Evolutionary conservation across 768 basidiomycete species (phyloP).

Genomic region (Asterophora parasitica): DNA sequence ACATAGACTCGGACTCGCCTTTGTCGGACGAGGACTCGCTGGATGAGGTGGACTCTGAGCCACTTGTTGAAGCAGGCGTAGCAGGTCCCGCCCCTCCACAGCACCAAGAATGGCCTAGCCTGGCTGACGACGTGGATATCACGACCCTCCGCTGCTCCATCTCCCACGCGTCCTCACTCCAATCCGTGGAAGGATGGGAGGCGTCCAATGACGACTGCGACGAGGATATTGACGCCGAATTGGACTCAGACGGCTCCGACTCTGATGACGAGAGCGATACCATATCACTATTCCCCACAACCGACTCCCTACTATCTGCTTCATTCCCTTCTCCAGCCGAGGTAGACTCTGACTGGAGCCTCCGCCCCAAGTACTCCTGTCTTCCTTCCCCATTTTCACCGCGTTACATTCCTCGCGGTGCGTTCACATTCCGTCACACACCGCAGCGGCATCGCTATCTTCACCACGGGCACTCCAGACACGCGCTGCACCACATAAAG

Average conservation of each 20-base stretch:
- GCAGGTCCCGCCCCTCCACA: constrained; percentile 11
- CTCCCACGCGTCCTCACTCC: background rate
- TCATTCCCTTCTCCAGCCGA: background rate
- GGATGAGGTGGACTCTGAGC: constrained; percentile 1
- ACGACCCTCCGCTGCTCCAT: constrained; percentile 4
- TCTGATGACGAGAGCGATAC: constrained; percentile 20
- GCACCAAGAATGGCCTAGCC: constrained; percentile 3
- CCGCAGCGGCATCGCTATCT: constrained; percentile 38
- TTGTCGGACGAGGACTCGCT: constrained; percentile 3
- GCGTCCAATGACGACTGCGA: constrained; percentile 13
- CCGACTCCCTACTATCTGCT: constrained; percentile 15
- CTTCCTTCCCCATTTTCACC: constrained; percentile 36
- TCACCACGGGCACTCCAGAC: constrained; percentile 61
- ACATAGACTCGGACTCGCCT: constrained; percentile 1
- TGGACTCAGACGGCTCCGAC: constrained; percentile 21
- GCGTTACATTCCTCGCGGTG: constrained; percentile 17
- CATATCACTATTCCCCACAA: constrained; percentile 6
- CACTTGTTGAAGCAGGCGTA: constrained; percentile 7
- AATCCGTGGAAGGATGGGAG: constrained; percentile 10
- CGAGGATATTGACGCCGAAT: constrained; percentile 20
- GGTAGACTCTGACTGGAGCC: constrained; percentile 18
- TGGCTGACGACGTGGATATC: constrained; percentile 18
- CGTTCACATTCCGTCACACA: constrained; percentile 16
- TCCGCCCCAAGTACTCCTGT: constrained; percentile 30
- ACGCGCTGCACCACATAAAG: constrained; percentile 54